Evolutionary conservation across 495 filamentous ascomycete genomes (phyloP).

Genomic region (Poronia punctata): DNA sequence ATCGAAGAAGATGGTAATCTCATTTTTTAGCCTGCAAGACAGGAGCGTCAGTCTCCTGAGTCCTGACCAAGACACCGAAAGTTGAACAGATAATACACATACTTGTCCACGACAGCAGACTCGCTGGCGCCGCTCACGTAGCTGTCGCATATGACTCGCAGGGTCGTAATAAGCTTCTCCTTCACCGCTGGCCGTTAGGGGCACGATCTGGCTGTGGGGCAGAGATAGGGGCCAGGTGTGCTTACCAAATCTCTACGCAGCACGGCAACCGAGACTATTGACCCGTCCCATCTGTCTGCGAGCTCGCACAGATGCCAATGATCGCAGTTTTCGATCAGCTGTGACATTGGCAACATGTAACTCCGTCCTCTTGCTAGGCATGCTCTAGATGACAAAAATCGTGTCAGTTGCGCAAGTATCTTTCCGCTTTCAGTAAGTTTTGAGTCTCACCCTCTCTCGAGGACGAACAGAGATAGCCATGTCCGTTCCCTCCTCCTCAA

Average conservation of each 20-base stretch:
- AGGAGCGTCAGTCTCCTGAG: background rate
- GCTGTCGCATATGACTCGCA: slow-evolving; percentile 58
- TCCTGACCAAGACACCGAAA: too few relatives aligned
- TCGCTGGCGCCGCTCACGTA: slow-evolving; percentile 28
- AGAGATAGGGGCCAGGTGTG: background rate
- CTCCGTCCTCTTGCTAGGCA: slow-evolving; percentile 62
- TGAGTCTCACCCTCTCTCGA: slow-evolving; percentile 55
- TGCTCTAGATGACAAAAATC: slow-evolving; percentile 37
- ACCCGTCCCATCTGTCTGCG: slow-evolving; percentile 59
- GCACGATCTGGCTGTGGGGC: background rate
- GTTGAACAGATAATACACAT: background rate
- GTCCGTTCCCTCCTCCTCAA: slow-evolving; percentile 58
- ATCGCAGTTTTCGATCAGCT: slow-evolving; percentile 59
- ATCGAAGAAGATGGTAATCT: slow-evolving; percentile 26
- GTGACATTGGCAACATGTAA: slow-evolving; percentile 59
- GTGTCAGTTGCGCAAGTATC: background rate
- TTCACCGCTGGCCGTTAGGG: slow-evolving; percentile 21
- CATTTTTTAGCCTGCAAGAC: slow-evolving; percentile 20
- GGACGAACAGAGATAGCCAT: slow-evolving; percentile 65
- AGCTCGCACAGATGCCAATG: slow-evolving; percentile 57
- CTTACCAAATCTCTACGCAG: slow-evolving; percentile 59
- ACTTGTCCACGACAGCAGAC: slow-evolving; percentile 21
- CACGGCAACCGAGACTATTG: slow-evolving; percentile 61
- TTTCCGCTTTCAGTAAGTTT: background rate
- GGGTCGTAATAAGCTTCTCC: slow-evolving; percentile 53